Percentiles rank a stretch among this genome's conserved stretches.
phyloP scores from a whole-genome alignment of 352 stramenopile genomes.

The Pythium brassicae region DNA sequence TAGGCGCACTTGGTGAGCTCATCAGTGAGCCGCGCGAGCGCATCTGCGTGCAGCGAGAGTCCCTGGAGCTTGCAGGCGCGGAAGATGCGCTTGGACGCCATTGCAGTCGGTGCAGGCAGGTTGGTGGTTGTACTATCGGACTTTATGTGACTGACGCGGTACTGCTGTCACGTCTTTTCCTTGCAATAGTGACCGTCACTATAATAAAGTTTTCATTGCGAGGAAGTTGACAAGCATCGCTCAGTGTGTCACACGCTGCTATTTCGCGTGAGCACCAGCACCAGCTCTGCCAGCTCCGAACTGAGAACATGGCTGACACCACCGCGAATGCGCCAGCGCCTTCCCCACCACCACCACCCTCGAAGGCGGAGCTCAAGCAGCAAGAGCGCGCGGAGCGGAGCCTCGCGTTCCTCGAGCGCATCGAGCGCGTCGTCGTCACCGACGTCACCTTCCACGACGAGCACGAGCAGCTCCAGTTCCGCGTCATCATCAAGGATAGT shows the following conservation, averaged over 20 bases:
- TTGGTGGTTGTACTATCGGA: no score
- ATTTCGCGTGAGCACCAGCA: no score
- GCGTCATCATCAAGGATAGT: slow-evolving; percentile 11
- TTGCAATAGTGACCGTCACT: no score
- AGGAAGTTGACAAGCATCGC: no score
- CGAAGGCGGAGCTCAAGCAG: slow-evolving; percentile 12
- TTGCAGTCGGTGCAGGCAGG: slow-evolving; percentile 2
- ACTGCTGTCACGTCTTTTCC: no score
- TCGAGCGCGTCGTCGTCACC: slow-evolving; percentile 8
- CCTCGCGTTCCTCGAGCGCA: slow-evolving; percentile 12
- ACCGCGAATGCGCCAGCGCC: neutral
- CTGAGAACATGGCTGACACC: neutral
- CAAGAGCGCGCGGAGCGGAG: slow-evolving; percentile 5
- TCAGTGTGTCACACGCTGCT: no score
- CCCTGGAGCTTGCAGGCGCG: slow-evolving; percentile 83
- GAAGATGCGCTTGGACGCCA: slow-evolving; percentile 78
- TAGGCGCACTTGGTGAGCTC: slow-evolving; percentile 53
- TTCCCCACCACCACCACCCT: neutral
- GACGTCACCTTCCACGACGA: slow-evolving; percentile 8
- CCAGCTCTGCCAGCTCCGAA: no score
- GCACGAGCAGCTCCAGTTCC: slow-evolving; percentile 10
- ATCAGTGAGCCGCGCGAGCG: slow-evolving; percentile 51
- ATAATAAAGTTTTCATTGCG: no score
- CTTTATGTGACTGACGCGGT: no score
- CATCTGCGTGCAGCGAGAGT: slow-evolving; percentile 72